Evolutionary conservation across 75 land plant species (phyloP).

Genomic region (Pinus taeda): DNA sequence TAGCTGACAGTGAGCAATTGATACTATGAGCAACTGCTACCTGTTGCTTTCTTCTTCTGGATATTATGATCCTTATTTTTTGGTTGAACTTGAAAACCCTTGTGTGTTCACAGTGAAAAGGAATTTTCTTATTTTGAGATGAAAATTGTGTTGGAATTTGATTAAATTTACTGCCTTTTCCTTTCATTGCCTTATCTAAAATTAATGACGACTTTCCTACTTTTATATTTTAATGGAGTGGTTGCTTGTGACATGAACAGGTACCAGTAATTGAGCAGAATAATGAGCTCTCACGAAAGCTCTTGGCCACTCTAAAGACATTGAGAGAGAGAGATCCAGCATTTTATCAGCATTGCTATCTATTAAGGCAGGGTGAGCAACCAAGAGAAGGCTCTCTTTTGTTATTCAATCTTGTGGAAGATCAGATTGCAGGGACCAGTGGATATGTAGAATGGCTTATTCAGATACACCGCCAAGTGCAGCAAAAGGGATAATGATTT

Average conservation of each 20-base stretch:
- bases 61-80: background rate
- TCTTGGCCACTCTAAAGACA: conserved; percentile 34
- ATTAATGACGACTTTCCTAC: background rate
- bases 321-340: conserved; percentile 62
- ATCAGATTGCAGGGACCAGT: conserved; percentile 65
- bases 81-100: background rate
- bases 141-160: background rate
- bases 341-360: conserved; percentile 61
- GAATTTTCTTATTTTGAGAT: background rate
- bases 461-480: conserved; percentile 66
- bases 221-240: background rate
- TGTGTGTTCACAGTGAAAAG: background rate
- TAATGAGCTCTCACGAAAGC: conserved; percentile 63
- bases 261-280: conserved; percentile 48
- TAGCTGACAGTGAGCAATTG: no score
- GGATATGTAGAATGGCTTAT: conserved; percentile 85
- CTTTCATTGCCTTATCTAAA: background rate
- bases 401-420: conserved; percentile 80
- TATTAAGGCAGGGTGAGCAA: conserved; percentile 91
- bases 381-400: conserved; percentile 79
- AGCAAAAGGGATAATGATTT: conserved; percentile 7
- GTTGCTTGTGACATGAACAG: conserved; percentile 20
- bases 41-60: background rate
- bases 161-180: background rate
- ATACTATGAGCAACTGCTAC: background rate